Percentiles rank a stretch among this genome's conserved stretches.
Conservation (phyloP, 2,329 filamentous ascomycete species). For the Monosporascus sp. region DNA sequence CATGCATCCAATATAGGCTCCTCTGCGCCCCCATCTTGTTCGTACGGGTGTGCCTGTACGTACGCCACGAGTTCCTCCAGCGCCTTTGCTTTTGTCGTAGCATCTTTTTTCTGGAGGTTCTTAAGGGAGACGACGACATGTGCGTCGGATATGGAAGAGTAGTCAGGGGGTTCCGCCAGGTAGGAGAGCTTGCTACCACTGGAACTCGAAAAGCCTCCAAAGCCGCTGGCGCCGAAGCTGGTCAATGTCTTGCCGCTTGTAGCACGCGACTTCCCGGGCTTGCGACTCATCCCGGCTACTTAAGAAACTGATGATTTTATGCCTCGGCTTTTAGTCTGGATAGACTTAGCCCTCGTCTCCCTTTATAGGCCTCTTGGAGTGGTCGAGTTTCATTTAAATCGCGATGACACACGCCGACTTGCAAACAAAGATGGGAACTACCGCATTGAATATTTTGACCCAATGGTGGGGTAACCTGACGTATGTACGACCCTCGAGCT, state of each 20-base stretch:
- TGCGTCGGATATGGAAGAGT: constrained; percentile 70
- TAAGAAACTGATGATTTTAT: neutral
- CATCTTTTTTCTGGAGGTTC: constrained; percentile 87
- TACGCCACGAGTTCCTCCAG: constrained; percentile 75
- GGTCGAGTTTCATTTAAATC: neutral
- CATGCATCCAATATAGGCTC: constrained; percentile 83
- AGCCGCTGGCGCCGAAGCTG: constrained; percentile 22
- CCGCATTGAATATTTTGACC: constrained; percentile 18
- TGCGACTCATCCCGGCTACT: constrained; percentile 24
- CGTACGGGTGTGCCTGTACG: constrained; percentile 49
- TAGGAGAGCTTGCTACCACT: constrained; percentile 65
- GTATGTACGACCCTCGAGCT: neutral
- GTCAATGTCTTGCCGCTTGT: constrained; percentile 21
- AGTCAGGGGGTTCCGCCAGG: constrained; percentile 77
- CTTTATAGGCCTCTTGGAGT: neutral
- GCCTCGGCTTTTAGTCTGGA: neutral
- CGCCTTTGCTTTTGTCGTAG: constrained; percentile 84
- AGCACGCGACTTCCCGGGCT: constrained; percentile 22
- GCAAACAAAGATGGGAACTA: neutral
- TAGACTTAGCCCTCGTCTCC: neutral
- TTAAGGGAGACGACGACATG: constrained; percentile 88
- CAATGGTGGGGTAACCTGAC: constrained; percentile 24
- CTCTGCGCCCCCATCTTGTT: constrained; percentile 60
- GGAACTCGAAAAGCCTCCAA: constrained; percentile 36
- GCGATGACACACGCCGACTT: neutral